phyloP scores from a whole-genome alignment of 1,139 yeast species.

The Lodderomyces orthopsilosis region DNA sequence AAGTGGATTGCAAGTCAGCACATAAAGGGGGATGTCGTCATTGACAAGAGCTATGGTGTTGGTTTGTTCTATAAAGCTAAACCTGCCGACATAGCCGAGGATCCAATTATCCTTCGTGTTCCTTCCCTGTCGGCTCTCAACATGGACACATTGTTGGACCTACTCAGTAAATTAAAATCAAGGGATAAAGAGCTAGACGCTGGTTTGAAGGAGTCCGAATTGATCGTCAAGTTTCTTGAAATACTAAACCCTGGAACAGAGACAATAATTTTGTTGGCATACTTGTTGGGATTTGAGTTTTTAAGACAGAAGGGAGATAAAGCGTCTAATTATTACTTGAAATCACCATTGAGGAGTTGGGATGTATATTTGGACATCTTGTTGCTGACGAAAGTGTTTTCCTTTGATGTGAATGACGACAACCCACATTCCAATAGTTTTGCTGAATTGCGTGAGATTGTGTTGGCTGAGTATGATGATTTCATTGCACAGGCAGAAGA shows the following conservation, averaged over 20 bases:
- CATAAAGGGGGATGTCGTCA: background rate
- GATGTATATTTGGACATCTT: slow-evolving; percentile 29
- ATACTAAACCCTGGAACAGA: slow-evolving; percentile 24
- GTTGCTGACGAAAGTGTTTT: slow-evolving; percentile 9
- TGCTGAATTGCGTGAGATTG: slow-evolving; percentile 5
- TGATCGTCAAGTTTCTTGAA: slow-evolving; percentile 23
- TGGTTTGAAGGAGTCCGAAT: slow-evolving; percentile 14
- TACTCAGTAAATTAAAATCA: slow-evolving; percentile 21
- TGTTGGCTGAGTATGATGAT: slow-evolving; percentile 15
- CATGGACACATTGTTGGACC: slow-evolving; percentile 26
- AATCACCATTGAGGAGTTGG: slow-evolving; percentile 14
- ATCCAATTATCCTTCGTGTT: slow-evolving; percentile 27
- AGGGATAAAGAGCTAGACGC: slow-evolving; percentile 15
- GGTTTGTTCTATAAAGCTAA: background rate
- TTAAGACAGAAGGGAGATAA: slow-evolving; percentile 8
- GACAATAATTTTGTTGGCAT: slow-evolving; percentile 30
- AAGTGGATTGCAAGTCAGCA: background rate
- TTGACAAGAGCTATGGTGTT: background rate
- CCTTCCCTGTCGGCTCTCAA: slow-evolving; percentile 31
- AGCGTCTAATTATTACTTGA: slow-evolving; percentile 5
- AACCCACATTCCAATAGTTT: background rate
- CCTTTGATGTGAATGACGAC: slow-evolving; percentile 7
- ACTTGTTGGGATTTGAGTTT: slow-evolving; percentile 24
- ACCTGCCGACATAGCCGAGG: background rate
- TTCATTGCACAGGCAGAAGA: slow-evolving; percentile 15